phyloP scores from a whole-genome alignment of 2,329 filamentous ascomycete genomes.

The Pseudogymnoascus sp. region DNA sequence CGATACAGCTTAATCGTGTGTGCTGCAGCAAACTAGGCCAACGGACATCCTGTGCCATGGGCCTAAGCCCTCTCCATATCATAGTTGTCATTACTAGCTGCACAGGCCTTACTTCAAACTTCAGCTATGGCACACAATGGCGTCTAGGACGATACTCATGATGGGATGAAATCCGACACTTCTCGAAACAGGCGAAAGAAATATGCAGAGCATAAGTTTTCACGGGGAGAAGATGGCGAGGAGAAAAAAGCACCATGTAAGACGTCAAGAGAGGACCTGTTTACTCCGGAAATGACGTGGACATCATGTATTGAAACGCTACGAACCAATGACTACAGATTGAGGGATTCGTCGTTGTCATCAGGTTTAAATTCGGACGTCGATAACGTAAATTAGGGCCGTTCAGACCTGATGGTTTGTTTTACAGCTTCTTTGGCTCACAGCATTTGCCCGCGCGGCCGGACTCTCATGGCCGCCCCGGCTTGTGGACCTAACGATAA shows the following conservation, averaged over 20 bases:
- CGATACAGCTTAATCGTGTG: background rate
- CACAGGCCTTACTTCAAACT: background rate
- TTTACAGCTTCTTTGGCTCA: background rate
- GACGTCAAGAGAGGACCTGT: background rate
- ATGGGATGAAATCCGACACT: background rate
- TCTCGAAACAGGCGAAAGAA: background rate
- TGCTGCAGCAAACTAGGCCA: background rate
- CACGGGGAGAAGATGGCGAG: background rate
- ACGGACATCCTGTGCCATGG: background rate
- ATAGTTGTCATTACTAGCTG: background rate
- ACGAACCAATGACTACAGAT: background rate
- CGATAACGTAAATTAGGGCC: background rate
- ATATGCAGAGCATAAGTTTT: background rate
- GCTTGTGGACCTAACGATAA: background rate
- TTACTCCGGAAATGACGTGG: background rate
- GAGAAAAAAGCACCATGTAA: background rate
- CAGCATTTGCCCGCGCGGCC: background rate
- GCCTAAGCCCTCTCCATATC: background rate
- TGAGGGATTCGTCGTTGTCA: background rate
- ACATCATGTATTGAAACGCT: background rate
- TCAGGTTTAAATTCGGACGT: background rate
- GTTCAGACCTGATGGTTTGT: background rate
- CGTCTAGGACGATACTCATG: background rate
- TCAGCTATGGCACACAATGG: background rate
- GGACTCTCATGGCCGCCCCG: background rate